Evolutionary conservation across 352 stramenopile genomes (phyloP), one percentile per base, ranked within the genome.

Genomic region (Globisporangium cylindrosporum): DNA sequence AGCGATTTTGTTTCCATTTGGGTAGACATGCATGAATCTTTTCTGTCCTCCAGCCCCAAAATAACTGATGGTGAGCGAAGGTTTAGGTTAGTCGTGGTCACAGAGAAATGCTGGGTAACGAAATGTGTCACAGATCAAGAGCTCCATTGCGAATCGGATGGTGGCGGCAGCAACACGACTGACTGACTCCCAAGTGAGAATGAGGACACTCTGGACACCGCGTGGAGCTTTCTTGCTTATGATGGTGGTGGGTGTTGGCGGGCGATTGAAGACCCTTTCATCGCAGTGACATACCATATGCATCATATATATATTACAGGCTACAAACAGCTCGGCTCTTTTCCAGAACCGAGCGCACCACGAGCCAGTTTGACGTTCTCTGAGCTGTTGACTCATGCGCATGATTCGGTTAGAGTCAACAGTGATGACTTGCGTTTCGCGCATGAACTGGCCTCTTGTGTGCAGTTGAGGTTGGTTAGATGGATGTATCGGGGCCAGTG

Each of bases 111-210:
- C 24, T 58, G 53, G 20, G 53, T 38, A n/a, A 59, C 18, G 25
- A 59, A 57, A 24, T 36, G 24, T 51, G 43, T 51, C 43, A 24
- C 27, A 59, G 29, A 34, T 20, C 4, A 29, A 22, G 9, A 22
- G 9, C 51, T 27, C 53, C 24, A 43, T n/a, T 64, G 59, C 59
- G 15, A 18, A 64, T 64, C 59, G 59, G 59, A 41, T 64, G 59
- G 59, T 51, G 32, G 32, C 29, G 57, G 57, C 34, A 34, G 56
- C 32, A 43, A 46, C 27, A n/a, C 29, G 15, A 53, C 43, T 10
- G 15, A 53, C 43, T 10, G 43, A 20, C 43, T 53, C 48, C 8
- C 12, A 12, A 36, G 32, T 1, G 32, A 36, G 8, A 10, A 36
- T 36, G 32, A 36, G 32, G 32, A 36, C 7, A 36, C 32, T 36